Percentiles rank a stretch among this genome's conserved stretches.
Conservation (phyloP, 352 stramenopile genomes). For the Phytophthora rubi region DNA sequence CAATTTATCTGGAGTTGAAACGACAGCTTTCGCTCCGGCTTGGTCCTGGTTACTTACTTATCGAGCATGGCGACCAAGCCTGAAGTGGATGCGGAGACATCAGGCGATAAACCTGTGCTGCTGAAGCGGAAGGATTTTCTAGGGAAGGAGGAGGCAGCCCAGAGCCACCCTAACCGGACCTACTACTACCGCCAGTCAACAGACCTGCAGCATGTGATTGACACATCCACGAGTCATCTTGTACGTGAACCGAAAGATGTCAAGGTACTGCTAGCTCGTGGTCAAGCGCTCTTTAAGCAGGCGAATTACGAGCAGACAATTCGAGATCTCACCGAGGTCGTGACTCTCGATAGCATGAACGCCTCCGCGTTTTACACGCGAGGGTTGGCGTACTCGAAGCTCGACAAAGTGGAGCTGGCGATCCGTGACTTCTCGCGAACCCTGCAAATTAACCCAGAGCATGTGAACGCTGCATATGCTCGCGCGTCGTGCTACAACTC, state of each 20-base stretch:
- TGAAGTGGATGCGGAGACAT: conserved; percentile 38
- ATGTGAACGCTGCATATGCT: conserved; percentile 90
- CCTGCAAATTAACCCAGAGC: conserved; percentile 81
- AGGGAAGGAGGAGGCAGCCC: conserved; percentile 62
- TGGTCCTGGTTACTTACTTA: conserved; percentile 8
- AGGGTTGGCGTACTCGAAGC: conserved; percentile 71
- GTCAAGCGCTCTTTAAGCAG: conserved; percentile 84
- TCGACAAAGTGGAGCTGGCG: conserved; percentile 72
- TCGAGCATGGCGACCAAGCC: conserved; percentile 46
- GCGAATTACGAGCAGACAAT: conserved; percentile 57
- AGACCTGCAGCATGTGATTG: conserved; percentile 80
- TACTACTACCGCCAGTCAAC: conserved; percentile 81
- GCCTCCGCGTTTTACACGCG: conserved; percentile 73
- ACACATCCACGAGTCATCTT: conserved; percentile 74
- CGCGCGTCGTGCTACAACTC: conserved; percentile 88
- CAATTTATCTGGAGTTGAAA: conserved; percentile 29
- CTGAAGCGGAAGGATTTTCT: conserved; percentile 87
- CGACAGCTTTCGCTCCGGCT: conserved; percentile 6
- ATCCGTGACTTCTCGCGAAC: conserved; percentile 82
- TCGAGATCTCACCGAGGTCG: conserved; percentile 58
- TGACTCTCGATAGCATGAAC: conserved; percentile 55
- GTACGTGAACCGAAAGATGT: conserved; percentile 58
- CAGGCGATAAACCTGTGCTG: conserved; percentile 39
- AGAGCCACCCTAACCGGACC: conserved; percentile 70
- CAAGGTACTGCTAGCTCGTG: conserved; percentile 77